Evolutionary conservation across 805 yeast species (phyloP), one percentile per base, ranked within the genome.

Genomic region (Wickerhamiella galacta): DNA sequence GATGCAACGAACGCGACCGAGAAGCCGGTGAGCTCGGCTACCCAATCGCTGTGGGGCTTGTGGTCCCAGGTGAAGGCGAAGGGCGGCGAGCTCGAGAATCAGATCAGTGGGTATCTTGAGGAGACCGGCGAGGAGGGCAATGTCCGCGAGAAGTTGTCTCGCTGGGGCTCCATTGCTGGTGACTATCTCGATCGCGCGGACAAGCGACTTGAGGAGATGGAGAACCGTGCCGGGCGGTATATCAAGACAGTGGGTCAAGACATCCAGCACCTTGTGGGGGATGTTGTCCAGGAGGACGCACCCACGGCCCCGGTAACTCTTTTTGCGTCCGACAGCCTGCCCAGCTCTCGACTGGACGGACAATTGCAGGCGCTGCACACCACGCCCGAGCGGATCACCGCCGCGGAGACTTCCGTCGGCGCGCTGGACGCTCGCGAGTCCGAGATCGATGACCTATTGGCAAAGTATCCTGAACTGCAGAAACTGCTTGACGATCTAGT

Each of bases 141-240:
- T 22, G 23, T 44, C 30, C 43, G 56, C 20, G 41, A 46, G 18
- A 46, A 47, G 52, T 44, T 60, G 26, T 37, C 40, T n/a, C 47
- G 47, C 24, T 42, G 47, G 39, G 54, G 50, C 41, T 47, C 38
- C 29, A 54, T 60, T 40, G 73, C 83, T 6, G 81, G 77, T 43
- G 64, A 63, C 29, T 70, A 67, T 32, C 58, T 83, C 31, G 85
- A 80, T 40, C 66, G 69, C 6, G 61, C 85, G 39, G 95, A 83
- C 51, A 57, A 68, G 41, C 75, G 72, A 43, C 60, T 85, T 29
- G 93, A 79, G 43, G 61, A 61, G 33, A 72, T 81, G 6, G 95
- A 85, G 50, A 67, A 65, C 32, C 54, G 64, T 20, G 85, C 93
- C 0, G 68, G 75, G 1, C 58, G 59, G n/a, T 72, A 68, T 45